Evolutionary conservation across 441 rosid genomes (phyloP), one percentile per base, ranked within the genome.

Genomic region (Croton setiger): DNA sequence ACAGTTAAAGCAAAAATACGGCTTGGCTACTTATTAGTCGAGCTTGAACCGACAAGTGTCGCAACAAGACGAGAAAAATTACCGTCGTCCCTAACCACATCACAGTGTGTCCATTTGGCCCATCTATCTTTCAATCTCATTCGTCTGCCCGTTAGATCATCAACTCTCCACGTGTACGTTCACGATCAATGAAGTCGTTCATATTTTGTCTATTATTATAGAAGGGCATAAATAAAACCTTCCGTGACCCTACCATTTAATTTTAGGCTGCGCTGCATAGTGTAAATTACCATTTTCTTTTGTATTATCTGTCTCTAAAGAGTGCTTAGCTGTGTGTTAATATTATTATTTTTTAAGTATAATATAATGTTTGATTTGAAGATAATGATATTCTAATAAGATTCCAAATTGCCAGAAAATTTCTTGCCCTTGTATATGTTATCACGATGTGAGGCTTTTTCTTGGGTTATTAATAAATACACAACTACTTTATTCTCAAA

Each of bases 1-100:
- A 37, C 7, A 2, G 41, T 37, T 37, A 37, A 4, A 37, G 41
- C 7, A 4, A 37, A 37, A 37, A 37, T 5, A 5, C 41, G 41
- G 41, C 41, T 37, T 37, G 41, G 41, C 1, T 37, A 37, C n/a
- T n/a, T 37, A 37, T 37, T 37, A 63, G 76, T 68, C 56, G 60
- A 70, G 78, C 73, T 51, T 44, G 60, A 70, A 75, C 73, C 52
- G 60, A 41, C 17, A 27, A 63, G 54, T 21, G 53, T 45, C 67
- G 33, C 15, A 17, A 8, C 33, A 20, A 18, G 31, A 51, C 45
- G 48, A n/a, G 31, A 47, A 23, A 65, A 23, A 45, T 27, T 60
- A 68, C 71, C 49, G 54, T 53, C 68, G 43, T 62, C 61, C 64
- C 2, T 41, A 15, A n/a, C 17, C 49, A 39, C 52, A 68, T 61